Conservation (phyloP, 352 stramenopile species). For the Elongisporangium undulatum region DNA sequence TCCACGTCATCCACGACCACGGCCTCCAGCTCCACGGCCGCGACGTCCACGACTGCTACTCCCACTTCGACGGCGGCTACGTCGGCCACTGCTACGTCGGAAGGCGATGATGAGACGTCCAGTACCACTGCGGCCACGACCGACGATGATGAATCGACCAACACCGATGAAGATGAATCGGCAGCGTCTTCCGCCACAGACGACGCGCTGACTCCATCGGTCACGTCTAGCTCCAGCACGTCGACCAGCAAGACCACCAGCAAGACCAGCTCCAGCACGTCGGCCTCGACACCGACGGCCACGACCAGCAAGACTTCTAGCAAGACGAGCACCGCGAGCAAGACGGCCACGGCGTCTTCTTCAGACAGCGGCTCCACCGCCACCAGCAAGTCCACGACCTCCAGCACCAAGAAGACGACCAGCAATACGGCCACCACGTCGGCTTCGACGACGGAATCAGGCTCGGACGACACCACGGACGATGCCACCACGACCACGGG, state of each 20-base stretch:
- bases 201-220: no score
- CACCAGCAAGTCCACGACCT: slow-evolving; percentile 3
- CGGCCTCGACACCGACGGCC: slow-evolving; percentile 2
- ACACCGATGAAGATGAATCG: neutral
- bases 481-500: neutral
- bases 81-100: neutral
- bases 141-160: neutral
- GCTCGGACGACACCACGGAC: neutral
- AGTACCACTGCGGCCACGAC: slow-evolving; percentile 1
- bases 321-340: slow-evolving; percentile 8
- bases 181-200: no score
- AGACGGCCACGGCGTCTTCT: slow-evolving; percentile 5
- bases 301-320: slow-evolving; percentile 5
- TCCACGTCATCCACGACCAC: slow-evolving; percentile 2
- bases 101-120: neutral
- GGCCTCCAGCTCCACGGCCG: slow-evolving; percentile 5
- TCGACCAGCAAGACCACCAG: slow-evolving; percentile 3
- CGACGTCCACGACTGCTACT: slow-evolving; percentile 1
- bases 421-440: neutral
- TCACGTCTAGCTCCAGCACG: slow-evolving; percentile 1
- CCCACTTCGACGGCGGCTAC: neutral
- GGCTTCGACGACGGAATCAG: neutral
- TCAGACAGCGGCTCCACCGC: slow-evolving; percentile 14
- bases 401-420: neutral
- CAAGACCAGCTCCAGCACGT: slow-evolving; percentile 5